Conservation (phyloP, 2,329 filamentous ascomycete species). For the Coniochaeta sp. region DNA sequence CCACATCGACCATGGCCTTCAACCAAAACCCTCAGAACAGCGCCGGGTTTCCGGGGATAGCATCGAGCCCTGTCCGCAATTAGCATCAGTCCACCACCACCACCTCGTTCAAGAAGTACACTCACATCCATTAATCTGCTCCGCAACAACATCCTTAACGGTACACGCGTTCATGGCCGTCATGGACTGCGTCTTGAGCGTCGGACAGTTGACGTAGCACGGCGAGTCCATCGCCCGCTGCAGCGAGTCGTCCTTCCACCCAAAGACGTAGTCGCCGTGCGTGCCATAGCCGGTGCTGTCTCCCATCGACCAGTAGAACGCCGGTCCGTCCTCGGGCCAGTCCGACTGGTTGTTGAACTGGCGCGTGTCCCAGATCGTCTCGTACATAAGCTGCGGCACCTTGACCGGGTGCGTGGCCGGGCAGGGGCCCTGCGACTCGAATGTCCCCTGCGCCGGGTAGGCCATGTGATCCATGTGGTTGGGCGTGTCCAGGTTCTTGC, state of each 20-base stretch:
- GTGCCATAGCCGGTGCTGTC: slow-evolving; percentile 11
- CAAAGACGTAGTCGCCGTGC: slow-evolving; percentile 14
- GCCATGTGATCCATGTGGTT: slow-evolving; percentile 32
- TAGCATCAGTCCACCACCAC: too few species aligned
- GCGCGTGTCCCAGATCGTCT: slow-evolving; percentile 25
- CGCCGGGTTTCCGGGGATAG: not conserved
- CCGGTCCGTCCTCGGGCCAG: slow-evolving; percentile 25
- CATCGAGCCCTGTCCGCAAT: not conserved
- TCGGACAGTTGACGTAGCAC: slow-evolving; percentile 11
- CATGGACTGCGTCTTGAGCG: slow-evolving; percentile 10
- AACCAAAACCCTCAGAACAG: not conserved
- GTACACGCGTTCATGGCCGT: not conserved
- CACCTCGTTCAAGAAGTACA: too few species aligned
- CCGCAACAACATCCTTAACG: not conserved
- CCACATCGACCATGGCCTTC: too few species aligned
- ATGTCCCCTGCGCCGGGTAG: slow-evolving; percentile 19
- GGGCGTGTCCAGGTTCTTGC: slow-evolving; percentile 32
- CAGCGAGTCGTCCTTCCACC: slow-evolving; percentile 11
- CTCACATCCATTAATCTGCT: not conserved
- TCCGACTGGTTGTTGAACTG: slow-evolving; percentile 19
- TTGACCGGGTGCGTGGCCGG: slow-evolving; percentile 24
- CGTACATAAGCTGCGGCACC: slow-evolving; percentile 27
- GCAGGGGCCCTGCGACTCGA: slow-evolving; percentile 20
- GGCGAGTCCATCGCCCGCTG: slow-evolving; percentile 14
- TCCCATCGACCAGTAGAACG: slow-evolving; percentile 13